These are phyloP conservation scores for Antitrichia curtipendula DNA, from an alignment of 225 moss, liverwort and hornwort species.

Conservation along the genomic window DNA sequence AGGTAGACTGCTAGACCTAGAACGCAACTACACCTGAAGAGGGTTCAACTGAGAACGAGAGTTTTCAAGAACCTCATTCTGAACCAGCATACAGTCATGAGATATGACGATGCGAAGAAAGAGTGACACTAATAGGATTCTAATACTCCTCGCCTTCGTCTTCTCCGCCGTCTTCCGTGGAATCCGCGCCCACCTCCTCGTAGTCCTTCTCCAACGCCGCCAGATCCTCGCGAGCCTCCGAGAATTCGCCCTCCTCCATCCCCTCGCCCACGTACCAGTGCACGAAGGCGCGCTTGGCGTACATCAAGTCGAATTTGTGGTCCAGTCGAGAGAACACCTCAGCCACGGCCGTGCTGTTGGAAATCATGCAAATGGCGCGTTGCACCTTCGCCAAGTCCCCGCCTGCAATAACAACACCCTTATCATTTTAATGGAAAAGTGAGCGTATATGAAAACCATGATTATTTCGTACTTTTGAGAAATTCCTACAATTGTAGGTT, in stretches of 20 bases:
- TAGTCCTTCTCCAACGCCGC: background rate
- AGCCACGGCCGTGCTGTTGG: background rate
- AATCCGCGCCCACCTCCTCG: conserved; percentile 5
- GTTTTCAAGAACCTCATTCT: background rate
- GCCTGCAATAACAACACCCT: background rate
- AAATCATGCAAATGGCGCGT: conserved; percentile 18
- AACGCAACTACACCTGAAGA: background rate
- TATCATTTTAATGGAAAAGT: background rate
- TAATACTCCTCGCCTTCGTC: conserved; percentile 13
- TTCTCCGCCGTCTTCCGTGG: background rate
- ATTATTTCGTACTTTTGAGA: background rate
- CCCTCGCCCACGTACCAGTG: conserved; percentile 16
- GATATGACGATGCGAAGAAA: background rate
- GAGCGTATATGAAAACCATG: background rate
- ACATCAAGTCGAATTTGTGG: conserved; percentile 5
- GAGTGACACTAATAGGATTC: background rate
- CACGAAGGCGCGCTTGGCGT: conserved; percentile 18
- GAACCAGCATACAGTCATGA: background rate
- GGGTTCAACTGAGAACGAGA: background rate
- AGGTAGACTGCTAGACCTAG: background rate
- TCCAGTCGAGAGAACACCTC: conserved; percentile 34
- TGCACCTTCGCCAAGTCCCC: conserved; percentile 28
- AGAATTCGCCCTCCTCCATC: conserved; percentile 25
- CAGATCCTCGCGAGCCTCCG: background rate
- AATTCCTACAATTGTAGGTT: background rate